Base-by-base conservation (phyloP, 345 rosid genomes). In the Arabidopsis arenosa region DNA sequence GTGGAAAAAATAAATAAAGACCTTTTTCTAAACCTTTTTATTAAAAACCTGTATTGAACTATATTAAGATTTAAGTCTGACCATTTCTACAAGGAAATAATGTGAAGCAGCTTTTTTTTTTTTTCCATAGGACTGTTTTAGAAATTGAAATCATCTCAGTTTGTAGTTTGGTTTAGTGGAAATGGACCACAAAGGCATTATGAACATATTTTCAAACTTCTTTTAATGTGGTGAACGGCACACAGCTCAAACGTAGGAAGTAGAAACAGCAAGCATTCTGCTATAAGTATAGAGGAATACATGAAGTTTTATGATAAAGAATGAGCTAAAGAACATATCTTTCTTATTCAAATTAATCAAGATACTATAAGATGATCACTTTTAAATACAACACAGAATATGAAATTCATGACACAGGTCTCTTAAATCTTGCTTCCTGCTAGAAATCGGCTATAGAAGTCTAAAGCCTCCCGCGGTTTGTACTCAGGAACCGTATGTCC, bases 401-500 rank as follows among this genome's bases (percentile, higher is more conserved):
- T 66, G 9, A 52, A 52, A 17, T 9, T 7, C 21, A 21, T 52
- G 18, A 59, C 9, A 49, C 1, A 39, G 0, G 17, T 61, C 48
- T 41, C 40, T 76, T 65, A 90, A 47, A 93, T 84, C 7, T 63
- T 57, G 65, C 74, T 79, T 52, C 95, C 96, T 0, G 83, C 79
- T 63, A 93, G 86, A 75, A 91, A 93, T 23, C 88, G 84, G 78
- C 85, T 80, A 72, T 87, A 93, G 63, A 93, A 91, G 45, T 90
- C 90, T 56, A 90, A 80, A 9, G 97, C 85, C 85, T 94, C 97
- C 14, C 21, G 68, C 18, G 96, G 96, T 75, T 92, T 94, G 85
- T 92, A 92, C 78, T 91, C 96, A 5, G 98, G 97, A 14, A 94
- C 96, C 0, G 97, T 91, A 74, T 94, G 98, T 28, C 98, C 98